Percentiles rank a stretch among this genome's conserved stretches.
phyloP scores from a whole-genome alignment of 257 asterid species.

The Nicotiana attenuata region DNA sequence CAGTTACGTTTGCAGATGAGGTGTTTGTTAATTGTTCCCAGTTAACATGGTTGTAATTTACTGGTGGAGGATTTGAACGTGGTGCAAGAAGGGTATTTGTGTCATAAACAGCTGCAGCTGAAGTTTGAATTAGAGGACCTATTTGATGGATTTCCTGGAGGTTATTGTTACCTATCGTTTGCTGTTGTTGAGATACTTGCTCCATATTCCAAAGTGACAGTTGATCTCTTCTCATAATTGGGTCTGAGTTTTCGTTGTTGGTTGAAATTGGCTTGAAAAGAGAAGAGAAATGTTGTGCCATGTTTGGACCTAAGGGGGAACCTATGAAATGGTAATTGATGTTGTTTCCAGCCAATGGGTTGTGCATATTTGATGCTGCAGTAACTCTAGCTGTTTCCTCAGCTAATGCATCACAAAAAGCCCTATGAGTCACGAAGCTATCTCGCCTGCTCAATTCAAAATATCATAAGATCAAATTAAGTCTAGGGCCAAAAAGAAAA shows the following conservation, averaged over 20 bases:
- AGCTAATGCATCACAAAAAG: conserved; percentile 89
- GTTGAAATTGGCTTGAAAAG: conserved; percentile 39
- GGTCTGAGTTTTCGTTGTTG: conserved; percentile 24
- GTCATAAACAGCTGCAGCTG: conserved; percentile 17
- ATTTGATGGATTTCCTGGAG: conserved; percentile 43
- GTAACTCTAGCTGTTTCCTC: conserved; percentile 84
- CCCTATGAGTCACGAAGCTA: conserved; percentile 93
- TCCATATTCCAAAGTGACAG: conserved; percentile 45
- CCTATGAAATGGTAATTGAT: conserved; percentile 55
- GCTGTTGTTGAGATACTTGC: conserved; percentile 25
- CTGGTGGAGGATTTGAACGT: conserved; percentile 27
- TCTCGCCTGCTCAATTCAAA: conserved; percentile 51
- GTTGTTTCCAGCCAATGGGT: conserved; percentile 22
- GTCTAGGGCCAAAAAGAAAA: background rate
- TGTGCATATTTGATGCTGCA: conserved; percentile 51
- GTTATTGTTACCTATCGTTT: conserved; percentile 30
- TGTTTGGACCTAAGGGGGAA: conserved; percentile 32
- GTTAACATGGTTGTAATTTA: conserved; percentile 19
- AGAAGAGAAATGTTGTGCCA: conserved; percentile 50
- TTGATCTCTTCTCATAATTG: conserved; percentile 27
- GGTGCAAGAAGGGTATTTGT: conserved; percentile 25
- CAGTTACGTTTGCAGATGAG: conserved; percentile 22
- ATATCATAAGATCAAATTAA: background rate
- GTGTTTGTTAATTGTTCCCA: conserved; percentile 42
- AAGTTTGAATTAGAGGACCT: conserved; percentile 16